A percentile compares a stretch with the other conserved stretches of the same genome.
These are phyloP conservation scores for Monosporozyma siamensis DNA, from an alignment of 805 yeast species.

Conservation along the genomic window DNA sequence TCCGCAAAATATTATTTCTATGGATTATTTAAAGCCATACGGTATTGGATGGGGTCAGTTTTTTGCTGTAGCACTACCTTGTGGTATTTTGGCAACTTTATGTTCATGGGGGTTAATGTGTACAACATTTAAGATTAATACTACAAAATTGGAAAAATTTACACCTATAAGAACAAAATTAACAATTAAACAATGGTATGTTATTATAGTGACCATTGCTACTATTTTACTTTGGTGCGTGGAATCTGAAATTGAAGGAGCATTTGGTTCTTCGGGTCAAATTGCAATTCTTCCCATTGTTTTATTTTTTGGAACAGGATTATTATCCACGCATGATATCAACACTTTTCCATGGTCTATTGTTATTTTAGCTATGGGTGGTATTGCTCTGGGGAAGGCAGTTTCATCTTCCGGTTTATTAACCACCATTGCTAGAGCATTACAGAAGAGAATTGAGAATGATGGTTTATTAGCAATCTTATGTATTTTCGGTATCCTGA, in stretches of 20 bases:
- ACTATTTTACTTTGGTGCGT: constrained; percentile 90
- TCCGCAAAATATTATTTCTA: constrained; percentile 89
- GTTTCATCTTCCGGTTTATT: constrained; percentile 86
- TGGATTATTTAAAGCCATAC: constrained; percentile 66
- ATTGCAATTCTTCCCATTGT: constrained; percentile 82
- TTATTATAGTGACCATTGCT: constrained; percentile 53
- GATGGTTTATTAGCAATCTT: constrained; percentile 59
- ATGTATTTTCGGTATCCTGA: constrained; percentile 72
- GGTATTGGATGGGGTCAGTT: constrained; percentile 77
- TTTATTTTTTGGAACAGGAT: constrained; percentile 81
- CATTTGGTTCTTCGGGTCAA: constrained; percentile 88
- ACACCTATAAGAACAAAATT: constrained; percentile 54
- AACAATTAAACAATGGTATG: constrained; percentile 63
- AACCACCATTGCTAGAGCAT: constrained; percentile 60
- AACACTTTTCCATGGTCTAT: constrained; percentile 96
- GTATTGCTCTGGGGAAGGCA: constrained; percentile 87
- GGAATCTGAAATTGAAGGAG: constrained; percentile 56
- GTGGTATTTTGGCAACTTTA: constrained; percentile 50
- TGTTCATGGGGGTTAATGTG: constrained; percentile 62
- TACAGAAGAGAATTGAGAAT: constrained; percentile 57
- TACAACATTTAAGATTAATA: constrained; percentile 44
- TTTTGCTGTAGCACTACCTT: constrained; percentile 83
- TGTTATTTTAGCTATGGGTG: constrained; percentile 94
- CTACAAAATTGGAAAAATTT: constrained; percentile 39
- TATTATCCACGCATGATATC: constrained; percentile 75